Conservation (phyloP, 345 rosid species). For the Populus deltoides region DNA sequence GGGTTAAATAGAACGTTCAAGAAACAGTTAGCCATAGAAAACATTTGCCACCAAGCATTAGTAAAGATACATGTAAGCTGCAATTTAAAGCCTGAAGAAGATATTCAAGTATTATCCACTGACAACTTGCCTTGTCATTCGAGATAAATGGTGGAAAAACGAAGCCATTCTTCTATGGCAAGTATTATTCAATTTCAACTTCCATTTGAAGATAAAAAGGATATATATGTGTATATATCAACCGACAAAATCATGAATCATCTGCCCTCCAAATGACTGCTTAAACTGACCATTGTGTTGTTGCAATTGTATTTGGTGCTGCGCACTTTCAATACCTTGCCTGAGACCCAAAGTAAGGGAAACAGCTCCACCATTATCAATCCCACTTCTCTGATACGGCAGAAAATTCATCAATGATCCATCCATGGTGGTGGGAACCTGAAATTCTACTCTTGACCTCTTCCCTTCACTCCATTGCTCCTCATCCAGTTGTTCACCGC, state of each 20-base stretch:
- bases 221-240: slow-evolving; percentile 6
- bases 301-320: slow-evolving; percentile 28
- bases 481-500: slow-evolving; percentile 7
- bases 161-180: background rate
- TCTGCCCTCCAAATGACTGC: slow-evolving; percentile 46
- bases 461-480: slow-evolving; percentile 45
- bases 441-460: slow-evolving; percentile 39
- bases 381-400: slow-evolving; percentile 40
- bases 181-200: background rate
- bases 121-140: background rate
- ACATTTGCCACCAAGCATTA: background rate
- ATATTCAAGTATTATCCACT: background rate
- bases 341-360: slow-evolving; percentile 58
- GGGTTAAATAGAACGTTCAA: too few relatives aligned
- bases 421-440: slow-evolving; percentile 34
- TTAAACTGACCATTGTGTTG: slow-evolving; percentile 32
- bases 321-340: slow-evolving; percentile 45
- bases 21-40: too few relatives aligned
- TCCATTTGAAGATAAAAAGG: background rate
- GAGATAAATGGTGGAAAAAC: background rate
- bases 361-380: slow-evolving; percentile 45
- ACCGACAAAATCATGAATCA: slow-evolving; percentile 55
- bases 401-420: slow-evolving; percentile 40
- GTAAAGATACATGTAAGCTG: background rate
- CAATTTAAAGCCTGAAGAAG: background rate